phyloP scores from a whole-genome alignment of 2,329 filamentous ascomycete species.

The Neonectria neomacrospora region DNA sequence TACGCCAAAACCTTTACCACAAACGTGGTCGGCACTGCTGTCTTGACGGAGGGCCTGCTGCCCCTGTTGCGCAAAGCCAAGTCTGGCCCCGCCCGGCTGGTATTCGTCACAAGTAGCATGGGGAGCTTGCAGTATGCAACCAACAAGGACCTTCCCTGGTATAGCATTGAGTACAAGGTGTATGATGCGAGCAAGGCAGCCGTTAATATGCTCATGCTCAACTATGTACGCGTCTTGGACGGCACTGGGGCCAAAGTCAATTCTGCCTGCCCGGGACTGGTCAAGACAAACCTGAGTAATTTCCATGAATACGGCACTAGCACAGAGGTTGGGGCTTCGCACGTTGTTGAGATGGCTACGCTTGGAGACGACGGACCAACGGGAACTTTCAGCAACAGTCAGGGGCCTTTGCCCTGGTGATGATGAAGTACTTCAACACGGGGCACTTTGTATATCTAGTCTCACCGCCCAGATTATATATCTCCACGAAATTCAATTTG shows the following conservation, averaged over 20 bases:
- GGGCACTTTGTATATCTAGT: no score
- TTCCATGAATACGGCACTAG: conserved; percentile 23
- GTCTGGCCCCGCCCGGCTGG: conserved; percentile 44
- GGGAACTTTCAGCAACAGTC: conserved; percentile 39
- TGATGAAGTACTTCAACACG: background rate
- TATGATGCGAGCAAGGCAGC: conserved; percentile 55
- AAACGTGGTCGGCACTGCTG: conserved; percentile 48
- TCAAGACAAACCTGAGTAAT: conserved; percentile 43
- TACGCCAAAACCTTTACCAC: conserved; percentile 50
- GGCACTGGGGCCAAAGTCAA: conserved; percentile 48
- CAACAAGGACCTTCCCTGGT: conserved; percentile 41
- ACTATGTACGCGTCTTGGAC: conserved; percentile 46
- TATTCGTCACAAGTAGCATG: conserved; percentile 52
- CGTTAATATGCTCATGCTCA: conserved; percentile 51
- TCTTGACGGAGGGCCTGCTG: conserved; percentile 43
- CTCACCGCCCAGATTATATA: background rate
- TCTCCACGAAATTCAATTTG: background rate
- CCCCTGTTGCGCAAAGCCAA: conserved; percentile 43
- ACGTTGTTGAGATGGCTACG: conserved; percentile 44
- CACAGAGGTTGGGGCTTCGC: conserved; percentile 40
- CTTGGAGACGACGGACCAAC: conserved; percentile 43
- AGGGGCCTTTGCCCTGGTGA: conserved; percentile 37
- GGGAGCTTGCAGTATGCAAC: conserved; percentile 45
- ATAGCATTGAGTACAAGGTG: conserved; percentile 42
- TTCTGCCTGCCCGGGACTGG: conserved; percentile 49